Percentiles rank a stretch among this genome's conserved stretches.
Conservation (phyloP, 257 asterid species). For the Cruciata laevipes region DNA sequence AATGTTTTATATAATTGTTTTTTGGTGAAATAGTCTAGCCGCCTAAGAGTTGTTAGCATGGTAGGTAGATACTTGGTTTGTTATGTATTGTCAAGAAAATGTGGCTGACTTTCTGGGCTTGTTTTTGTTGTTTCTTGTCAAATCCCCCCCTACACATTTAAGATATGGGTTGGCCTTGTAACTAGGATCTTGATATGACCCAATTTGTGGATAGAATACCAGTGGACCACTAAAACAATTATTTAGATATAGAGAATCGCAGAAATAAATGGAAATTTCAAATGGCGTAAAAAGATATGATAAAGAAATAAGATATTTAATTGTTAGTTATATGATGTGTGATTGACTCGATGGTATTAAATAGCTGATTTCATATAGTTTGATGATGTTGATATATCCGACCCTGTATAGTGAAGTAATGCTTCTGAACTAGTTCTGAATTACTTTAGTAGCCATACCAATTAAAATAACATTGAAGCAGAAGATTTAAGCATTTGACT, state of each 20-base stretch:
- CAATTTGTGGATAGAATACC: not conserved
- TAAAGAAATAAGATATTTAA: not conserved
- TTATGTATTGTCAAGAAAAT: not conserved
- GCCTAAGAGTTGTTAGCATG: not conserved
- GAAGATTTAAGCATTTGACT: not conserved
- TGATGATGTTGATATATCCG: no score
- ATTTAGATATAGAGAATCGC: not conserved
- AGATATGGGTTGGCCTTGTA: not conserved
- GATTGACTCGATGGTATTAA: not conserved
- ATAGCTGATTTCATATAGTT: not conserved
- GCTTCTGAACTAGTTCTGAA: not conserved
- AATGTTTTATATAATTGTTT: not conserved
- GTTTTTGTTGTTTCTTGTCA: not conserved
- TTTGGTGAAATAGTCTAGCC: not conserved
- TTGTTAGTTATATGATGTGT: not conserved
- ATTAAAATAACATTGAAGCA: not conserved
- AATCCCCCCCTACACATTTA: not conserved
- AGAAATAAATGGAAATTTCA: no score
- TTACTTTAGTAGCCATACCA: not conserved
- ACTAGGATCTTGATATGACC: not conserved
- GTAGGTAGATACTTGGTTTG: slow-evolving; percentile 4
- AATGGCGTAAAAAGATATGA: not conserved
- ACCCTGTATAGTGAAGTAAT: not conserved
- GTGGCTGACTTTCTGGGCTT: slow-evolving; percentile 3
- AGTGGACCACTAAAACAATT: not conserved